Percentiles rank a stretch among this genome's conserved stretches.
Evolutionary conservation across 306 rosid species (phyloP).

Genomic region (Quercus cerris): DNA sequence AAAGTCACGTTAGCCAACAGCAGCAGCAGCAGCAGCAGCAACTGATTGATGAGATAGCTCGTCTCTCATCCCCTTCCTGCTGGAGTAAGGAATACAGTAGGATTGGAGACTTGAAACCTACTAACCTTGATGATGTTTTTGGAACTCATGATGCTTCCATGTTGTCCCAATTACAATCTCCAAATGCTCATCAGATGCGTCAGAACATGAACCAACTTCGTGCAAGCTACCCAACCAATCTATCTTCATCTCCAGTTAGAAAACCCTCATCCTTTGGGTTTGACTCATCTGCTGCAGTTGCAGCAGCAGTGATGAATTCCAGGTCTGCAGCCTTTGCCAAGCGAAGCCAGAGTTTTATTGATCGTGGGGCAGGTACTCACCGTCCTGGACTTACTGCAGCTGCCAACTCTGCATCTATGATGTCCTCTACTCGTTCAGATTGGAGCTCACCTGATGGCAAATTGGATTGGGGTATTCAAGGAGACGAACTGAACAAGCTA

Average conservation of each 20-base stretch:
- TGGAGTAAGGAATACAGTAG: slow-evolving; percentile 50
- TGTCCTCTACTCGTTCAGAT: slow-evolving; percentile 61
- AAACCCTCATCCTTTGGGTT: slow-evolving; percentile 63
- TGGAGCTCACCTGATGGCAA: slow-evolving; percentile 89
- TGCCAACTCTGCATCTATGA: slow-evolving; percentile 53
- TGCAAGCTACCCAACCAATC: slow-evolving; percentile 70
- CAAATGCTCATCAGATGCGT: slow-evolving; percentile 65
- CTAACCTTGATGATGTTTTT: slow-evolving; percentile 80
- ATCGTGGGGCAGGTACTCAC: slow-evolving; percentile 61
- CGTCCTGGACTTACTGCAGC: slow-evolving; percentile 47
- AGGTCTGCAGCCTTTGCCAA: slow-evolving; percentile 85
- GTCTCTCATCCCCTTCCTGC: slow-evolving; percentile 82
- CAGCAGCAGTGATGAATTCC: slow-evolving; percentile 94
- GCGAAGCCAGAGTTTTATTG: slow-evolving; percentile 95
- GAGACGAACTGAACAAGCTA: slow-evolving; percentile 85
- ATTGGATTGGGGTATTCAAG: slow-evolving; percentile 87
- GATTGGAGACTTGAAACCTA: slow-evolving; percentile 71
- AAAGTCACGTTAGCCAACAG: slow-evolving; percentile 45
- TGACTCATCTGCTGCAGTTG: slow-evolving; percentile 80
- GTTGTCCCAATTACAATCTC: slow-evolving; percentile 64
- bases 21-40: slow-evolving; percentile 69
- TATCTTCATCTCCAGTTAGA: slow-evolving; percentile 77
- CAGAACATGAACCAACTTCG: slow-evolving; percentile 95
- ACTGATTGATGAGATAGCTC: slow-evolving; percentile 82
- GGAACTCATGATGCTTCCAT: slow-evolving; percentile 68